Percentiles rank a stretch among this genome's conserved stretches.
Conservation (phyloP, 306 rosid species). For the Crotalaria pallida region DNA sequence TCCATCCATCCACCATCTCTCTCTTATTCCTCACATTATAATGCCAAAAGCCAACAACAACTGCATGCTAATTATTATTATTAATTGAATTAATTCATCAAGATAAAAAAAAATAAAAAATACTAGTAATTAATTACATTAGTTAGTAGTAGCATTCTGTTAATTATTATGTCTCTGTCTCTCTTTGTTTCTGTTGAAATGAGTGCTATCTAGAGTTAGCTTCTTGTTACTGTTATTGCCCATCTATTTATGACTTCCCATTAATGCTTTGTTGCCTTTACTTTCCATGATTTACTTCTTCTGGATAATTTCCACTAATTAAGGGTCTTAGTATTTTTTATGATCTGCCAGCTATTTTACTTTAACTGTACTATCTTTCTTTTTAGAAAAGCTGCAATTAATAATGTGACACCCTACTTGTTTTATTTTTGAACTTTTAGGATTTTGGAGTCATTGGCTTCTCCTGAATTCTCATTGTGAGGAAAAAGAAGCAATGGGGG, state of each 20-base stretch:
- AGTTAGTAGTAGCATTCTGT: conserved; percentile 37
- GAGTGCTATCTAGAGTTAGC: no score
- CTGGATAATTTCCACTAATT: conserved; percentile 25
- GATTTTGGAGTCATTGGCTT: conserved; percentile 19
- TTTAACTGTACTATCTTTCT: conserved; percentile 27
- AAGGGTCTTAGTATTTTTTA: conserved; percentile 28
- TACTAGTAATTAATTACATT: no score
- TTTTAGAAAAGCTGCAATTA: conserved; percentile 26
- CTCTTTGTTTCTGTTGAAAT: no score
- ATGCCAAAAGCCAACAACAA: no score
- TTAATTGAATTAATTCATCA: no score
- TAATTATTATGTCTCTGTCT: conserved; percentile 22
- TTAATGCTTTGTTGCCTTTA: conserved; percentile 21
- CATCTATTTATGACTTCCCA: conserved; percentile 12
- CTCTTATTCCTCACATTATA: no score
- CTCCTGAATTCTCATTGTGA: conserved; percentile 28
- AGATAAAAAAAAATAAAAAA: no score
- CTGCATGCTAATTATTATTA: no score
- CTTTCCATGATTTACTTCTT: conserved; percentile 37
- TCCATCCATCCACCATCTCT: no score
- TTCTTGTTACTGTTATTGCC: conserved; percentile 37
- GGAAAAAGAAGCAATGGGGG: conserved; percentile 58
- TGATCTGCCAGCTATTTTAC: conserved; percentile 33
- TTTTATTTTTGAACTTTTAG: conserved; percentile 14
- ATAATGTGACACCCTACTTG: conserved; percentile 1